Evolutionary conservation across 352 stramenopile species (phyloP), one percentile per base, ranked within the genome.

Genomic region (Phytophthora quininea): DNA sequence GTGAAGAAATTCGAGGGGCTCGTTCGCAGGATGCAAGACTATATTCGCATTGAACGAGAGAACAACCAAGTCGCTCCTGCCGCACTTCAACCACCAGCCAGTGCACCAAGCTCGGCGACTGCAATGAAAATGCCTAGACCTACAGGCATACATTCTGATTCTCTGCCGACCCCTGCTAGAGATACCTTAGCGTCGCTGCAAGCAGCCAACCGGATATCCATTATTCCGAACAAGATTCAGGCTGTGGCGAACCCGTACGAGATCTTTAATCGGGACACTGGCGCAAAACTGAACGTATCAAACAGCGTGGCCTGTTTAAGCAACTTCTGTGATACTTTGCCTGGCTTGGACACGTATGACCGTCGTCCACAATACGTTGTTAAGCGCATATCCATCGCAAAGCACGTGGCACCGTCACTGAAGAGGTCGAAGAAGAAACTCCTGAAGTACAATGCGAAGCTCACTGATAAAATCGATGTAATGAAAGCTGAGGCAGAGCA

Each of bases 321-420:
- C 62, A 79, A 81, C 15, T 93, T 96, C 37, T 96, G 86, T 69
- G 80, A 94, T 52, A 92, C 88, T 0, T 67, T 96, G 9, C 88
- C 88, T 42, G 86, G 86, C 0, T 69, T 95, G 32, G 84, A 93
- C 50, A 96, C 88, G 31, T 95, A 92, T 57, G 88, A 96, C 53
- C 82, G 82, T 31, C 86, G 83, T 2, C 75, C 86, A 11, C 79
- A 93, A 57, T 96, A 96, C 51, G 79, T 76, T 12, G 75, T 95
- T 33, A 90, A 84, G 63, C 83, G 88, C 7, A 84, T 92, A 29
- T 84, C 75, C 24, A 64, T 93, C 15, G 38, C 56, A 14, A 66
- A 62, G 3, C 75, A 60, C 8, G 88, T 92, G 54, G 76, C 82
- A n/a, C 56, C 67, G 6, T 70, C 81, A 1, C 58, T 80, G 33